Evolutionary conservation across 1,139 yeast species (phyloP).

Genomic region (Arxiozyma slooffiae): DNA sequence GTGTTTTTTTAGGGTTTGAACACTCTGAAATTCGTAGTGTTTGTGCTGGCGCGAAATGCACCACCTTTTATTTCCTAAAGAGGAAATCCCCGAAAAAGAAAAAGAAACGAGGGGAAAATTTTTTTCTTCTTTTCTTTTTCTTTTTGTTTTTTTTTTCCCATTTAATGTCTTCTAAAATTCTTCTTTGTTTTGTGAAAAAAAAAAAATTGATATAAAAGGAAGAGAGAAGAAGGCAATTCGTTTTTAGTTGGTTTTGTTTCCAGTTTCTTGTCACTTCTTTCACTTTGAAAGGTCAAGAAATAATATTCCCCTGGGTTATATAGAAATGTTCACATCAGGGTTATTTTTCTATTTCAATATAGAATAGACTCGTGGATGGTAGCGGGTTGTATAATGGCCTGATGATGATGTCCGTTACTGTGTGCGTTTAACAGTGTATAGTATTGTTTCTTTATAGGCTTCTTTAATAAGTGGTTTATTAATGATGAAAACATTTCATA

Average conservation of each 20-base stretch:
- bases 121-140: too few relatives aligned
- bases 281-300: too few relatives aligned
- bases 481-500: constrained; percentile 22
- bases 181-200: background rate
- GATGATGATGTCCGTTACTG: background rate
- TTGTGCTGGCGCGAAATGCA: background rate
- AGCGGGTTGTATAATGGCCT: constrained; percentile 4
- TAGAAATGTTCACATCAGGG: too few relatives aligned
- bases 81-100: background rate
- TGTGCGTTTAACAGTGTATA: background rate
- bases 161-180: too few relatives aligned
- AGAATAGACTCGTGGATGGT: too few relatives aligned
- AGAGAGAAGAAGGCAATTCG: too few relatives aligned
- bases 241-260: too few relatives aligned
- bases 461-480: constrained; percentile 3
- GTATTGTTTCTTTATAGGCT: background rate
- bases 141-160: background rate
- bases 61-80: background rate
- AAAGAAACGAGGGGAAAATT: too few relatives aligned
- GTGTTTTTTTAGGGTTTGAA: background rate
- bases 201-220: too few relatives aligned
- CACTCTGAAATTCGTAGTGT: background rate
- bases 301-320: too few relatives aligned
- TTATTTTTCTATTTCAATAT: too few relatives aligned
- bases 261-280: too few relatives aligned